Evolutionary conservation across 371 early-diverging fungal genomes (phyloP).

Genomic region (Mortierella sp.): DNA sequence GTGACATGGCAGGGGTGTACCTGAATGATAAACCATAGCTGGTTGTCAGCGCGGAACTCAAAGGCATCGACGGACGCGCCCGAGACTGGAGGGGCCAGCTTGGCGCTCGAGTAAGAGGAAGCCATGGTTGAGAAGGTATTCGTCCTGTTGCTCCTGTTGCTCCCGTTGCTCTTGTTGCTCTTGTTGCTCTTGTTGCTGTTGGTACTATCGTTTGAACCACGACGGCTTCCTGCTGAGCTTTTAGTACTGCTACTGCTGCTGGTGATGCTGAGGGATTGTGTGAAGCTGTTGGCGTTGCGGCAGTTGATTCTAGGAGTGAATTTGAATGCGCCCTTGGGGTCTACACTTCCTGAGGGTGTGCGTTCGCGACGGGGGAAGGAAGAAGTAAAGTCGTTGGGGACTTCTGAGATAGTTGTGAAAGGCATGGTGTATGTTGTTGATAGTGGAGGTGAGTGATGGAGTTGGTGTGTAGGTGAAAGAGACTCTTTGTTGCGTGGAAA

Average conservation of each 20-base stretch:
- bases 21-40: slow-evolving; percentile 24
- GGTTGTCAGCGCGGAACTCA: slow-evolving; percentile 2
- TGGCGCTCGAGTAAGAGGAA: slow-evolving; percentile 23
- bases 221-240: neutral
- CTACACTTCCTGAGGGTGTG: neutral
- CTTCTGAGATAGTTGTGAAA: too few species aligned
- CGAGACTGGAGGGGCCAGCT: slow-evolving; percentile 30
- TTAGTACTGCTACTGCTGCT: neutral
- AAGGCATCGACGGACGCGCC: slow-evolving; percentile 9
- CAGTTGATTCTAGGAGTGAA: neutral
- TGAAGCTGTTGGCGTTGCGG: neutral
- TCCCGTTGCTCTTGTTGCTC: neutral
- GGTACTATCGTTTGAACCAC: neutral
- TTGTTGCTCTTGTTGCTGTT: neutral
- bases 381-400: too few species aligned
- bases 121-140: slow-evolving; percentile 11
- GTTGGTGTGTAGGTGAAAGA: too few species aligned
- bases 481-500: too few species aligned
- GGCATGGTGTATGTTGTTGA: too few species aligned
- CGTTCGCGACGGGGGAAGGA: neutral
- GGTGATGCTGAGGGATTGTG: neutral
- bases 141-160: neutral
- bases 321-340: neutral
- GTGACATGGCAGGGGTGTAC: slow-evolving; percentile 15
- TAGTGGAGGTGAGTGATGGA: too few species aligned